A percentile compares a stretch with the other conserved stretches of the same genome.
These are phyloP conservation scores for Termitomyces sp. DNA, from an alignment of 768 basidiomycete species.

Conservation along the genomic window DNA sequence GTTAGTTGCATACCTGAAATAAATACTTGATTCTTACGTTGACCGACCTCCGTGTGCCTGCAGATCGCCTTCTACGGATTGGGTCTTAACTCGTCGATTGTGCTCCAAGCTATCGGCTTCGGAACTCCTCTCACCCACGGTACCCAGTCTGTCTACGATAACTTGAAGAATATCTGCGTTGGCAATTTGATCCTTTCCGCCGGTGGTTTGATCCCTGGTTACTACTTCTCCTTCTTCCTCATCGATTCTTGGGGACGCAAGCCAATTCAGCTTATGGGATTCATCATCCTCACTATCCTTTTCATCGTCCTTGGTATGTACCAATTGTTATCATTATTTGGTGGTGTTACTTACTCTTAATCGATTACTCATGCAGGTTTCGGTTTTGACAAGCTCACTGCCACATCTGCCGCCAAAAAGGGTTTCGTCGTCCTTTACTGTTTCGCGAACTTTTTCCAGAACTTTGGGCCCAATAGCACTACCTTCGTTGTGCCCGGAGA, in stretches of 20 bases:
- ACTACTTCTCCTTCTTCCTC: conserved; percentile 60
- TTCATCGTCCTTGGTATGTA: conserved; percentile 67
- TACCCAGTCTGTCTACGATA: conserved; percentile 44
- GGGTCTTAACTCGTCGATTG: conserved; percentile 77
- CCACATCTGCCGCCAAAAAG: conserved; percentile 35
- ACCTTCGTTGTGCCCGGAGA: conserved; percentile 84
- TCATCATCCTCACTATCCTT: conserved; percentile 58
- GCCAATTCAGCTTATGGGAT: conserved; percentile 79
- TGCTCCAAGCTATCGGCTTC: conserved; percentile 73
- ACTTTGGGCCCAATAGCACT: conserved; percentile 80
- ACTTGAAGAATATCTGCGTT: conserved; percentile 59
- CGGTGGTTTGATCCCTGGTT: conserved; percentile 82
- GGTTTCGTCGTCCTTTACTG: conserved; percentile 84
- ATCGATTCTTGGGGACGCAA: conserved; percentile 82
- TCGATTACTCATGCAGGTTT: conserved; percentile 61
- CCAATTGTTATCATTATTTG: not conserved
- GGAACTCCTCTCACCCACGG: conserved; percentile 40
- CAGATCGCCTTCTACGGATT: conserved; percentile 88
- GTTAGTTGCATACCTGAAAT: conserved; percentile 32
- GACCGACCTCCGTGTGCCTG: not conserved
- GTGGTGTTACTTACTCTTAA: not conserved
- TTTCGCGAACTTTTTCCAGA: conserved; percentile 88
- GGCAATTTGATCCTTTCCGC: conserved; percentile 76
- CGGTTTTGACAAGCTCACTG: conserved; percentile 54
- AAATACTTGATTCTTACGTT: not conserved